phyloP scores from a whole-genome alignment of 106 monocot species.

The Acanthochlamys bracteata region DNA sequence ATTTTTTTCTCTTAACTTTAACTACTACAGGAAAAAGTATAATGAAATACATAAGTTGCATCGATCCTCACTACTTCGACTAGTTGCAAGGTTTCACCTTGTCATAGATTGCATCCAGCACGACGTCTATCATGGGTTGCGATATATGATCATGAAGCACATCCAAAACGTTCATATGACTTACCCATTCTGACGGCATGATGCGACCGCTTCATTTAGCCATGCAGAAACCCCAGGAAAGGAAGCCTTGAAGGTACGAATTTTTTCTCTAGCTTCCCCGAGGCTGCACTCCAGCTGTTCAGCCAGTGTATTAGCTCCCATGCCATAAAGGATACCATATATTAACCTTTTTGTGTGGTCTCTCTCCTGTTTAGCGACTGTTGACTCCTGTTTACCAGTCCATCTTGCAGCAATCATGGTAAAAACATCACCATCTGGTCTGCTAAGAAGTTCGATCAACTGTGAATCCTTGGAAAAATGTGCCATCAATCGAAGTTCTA shows the following conservation, averaged over 20 bases:
- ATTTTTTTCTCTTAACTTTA: too few relatives aligned
- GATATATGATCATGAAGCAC: too few relatives aligned
- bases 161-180: neutral
- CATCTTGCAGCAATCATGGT: conserved; percentile 83
- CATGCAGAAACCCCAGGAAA: conserved; percentile 84
- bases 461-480: conserved; percentile 80
- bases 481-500: conserved; percentile 92
- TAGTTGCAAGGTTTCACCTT: too few relatives aligned
- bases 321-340: conserved; percentile 97
- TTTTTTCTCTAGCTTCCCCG: conserved; percentile 69
- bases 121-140: too few relatives aligned
- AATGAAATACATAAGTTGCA: too few relatives aligned
- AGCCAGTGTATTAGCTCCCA: conserved; percentile 80
- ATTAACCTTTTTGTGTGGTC: conserved; percentile 83
- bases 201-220: conserved; percentile 70
- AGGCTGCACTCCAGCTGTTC: conserved; percentile 81
- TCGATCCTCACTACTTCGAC: too few relatives aligned
- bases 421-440: conserved; percentile 91
- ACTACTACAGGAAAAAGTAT: too few relatives aligned
- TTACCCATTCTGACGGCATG: conserved; percentile 74
- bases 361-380: conserved; percentile 59
- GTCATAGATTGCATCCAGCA: too few relatives aligned
- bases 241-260: conserved; percentile 62
- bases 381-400: conserved; percentile 53
- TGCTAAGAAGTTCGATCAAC: conserved; percentile 76